phyloP scores from a whole-genome alignment of 441 rosid genomes.

The Lepidium campestre region DNA sequence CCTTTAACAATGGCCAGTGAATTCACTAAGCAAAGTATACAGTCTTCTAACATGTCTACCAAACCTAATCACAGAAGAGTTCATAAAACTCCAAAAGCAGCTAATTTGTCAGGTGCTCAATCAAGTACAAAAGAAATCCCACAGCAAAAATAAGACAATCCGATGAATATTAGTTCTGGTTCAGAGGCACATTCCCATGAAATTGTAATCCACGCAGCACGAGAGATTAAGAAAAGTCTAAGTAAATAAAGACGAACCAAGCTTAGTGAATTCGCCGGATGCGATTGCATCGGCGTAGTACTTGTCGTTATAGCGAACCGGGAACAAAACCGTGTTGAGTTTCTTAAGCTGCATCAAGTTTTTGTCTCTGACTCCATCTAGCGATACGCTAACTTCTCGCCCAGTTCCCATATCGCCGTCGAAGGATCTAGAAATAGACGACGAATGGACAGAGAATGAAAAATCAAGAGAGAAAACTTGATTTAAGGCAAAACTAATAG shows the following conservation, averaged over 20 bases:
- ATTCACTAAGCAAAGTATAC: neutral
- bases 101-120: neutral
- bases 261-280: constrained; percentile 85
- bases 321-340: constrained; percentile 85
- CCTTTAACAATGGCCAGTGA: neutral
- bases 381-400: constrained; percentile 62
- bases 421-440: constrained; percentile 11
- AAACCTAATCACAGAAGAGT: neutral
- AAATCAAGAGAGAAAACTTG: neutral
- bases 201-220: neutral
- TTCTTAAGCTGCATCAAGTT: constrained; percentile 93
- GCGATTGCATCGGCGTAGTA: constrained; percentile 83
- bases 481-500: neutral
- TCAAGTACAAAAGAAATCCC: neutral
- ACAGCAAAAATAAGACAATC: neutral
- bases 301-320: constrained; percentile 88
- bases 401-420: constrained; percentile 64
- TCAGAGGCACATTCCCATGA: neutral
- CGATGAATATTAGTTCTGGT: neutral
- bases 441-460: neutral
- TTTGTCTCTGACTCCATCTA: constrained; percentile 91
- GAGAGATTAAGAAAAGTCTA: neutral
- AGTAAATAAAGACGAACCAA: constrained; percentile 40
- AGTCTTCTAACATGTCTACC: neutral
- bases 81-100: neutral